Percentiles rank a stretch among this genome's conserved stretches.
Conservation (phyloP, 306 rosid genomes). For the Malus sieversii region DNA sequence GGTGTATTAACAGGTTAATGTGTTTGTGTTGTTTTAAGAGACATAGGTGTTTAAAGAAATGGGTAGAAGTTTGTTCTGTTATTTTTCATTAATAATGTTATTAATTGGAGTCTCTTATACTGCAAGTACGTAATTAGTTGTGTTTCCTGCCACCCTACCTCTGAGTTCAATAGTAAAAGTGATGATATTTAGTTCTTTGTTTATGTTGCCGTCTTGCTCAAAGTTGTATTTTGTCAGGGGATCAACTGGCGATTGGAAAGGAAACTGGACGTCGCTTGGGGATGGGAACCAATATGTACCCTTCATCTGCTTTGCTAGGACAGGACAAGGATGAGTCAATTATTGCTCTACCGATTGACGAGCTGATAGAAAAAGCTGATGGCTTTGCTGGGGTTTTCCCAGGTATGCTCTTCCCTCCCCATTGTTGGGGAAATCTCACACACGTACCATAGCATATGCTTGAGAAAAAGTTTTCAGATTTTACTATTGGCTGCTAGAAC, state of each 20-base stretch:
- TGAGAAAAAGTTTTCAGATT: neutral
- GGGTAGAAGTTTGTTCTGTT: neutral
- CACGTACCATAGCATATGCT: neutral
- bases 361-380: slow-evolving; percentile 91
- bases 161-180: neutral
- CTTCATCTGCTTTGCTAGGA: slow-evolving; percentile 93
- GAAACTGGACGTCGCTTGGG: slow-evolving; percentile 99
- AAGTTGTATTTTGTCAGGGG: slow-evolving; percentile 48
- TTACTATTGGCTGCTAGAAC: neutral
- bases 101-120: neutral
- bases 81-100: neutral
- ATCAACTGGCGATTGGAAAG: slow-evolving; percentile 96
- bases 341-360: slow-evolving; percentile 82
- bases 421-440: neutral
- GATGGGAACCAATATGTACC: slow-evolving; percentile 99
- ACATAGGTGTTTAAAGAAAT: neutral
- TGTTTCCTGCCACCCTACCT: neutral
- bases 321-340: slow-evolving; percentile 91
- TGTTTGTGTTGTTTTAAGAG: neutral
- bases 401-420: slow-evolving; percentile 36
- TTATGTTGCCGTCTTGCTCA: neutral
- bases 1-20: too few species aligned
- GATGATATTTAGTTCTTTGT: neutral
- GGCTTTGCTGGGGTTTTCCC: slow-evolving; percentile 99
- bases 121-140: neutral